Evolutionary conservation across 73 alveolate species (phyloP).

Genomic region (Uronychia binucleata): DNA sequence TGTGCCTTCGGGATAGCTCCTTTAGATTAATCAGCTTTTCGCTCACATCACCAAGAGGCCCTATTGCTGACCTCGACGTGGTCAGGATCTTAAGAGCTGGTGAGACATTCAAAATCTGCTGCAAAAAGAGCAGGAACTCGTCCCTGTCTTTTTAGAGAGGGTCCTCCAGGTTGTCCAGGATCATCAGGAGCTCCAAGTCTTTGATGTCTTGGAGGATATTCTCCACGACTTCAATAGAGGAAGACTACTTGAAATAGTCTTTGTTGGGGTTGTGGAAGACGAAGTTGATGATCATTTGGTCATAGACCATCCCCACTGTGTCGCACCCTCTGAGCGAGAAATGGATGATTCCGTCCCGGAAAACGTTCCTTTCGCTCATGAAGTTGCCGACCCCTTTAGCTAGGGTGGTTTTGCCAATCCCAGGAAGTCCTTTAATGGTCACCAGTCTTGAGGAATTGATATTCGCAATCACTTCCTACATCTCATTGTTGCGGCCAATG

Average conservation of each 20-base stretch:
- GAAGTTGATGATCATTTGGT: conserved; percentile 25
- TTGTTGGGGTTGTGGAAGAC: background rate
- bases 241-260: background rate
- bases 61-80: conserved; percentile 32
- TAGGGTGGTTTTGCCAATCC: conserved; percentile 63
- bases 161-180: conserved; percentile 46
- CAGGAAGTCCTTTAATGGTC: conserved; percentile 58
- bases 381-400: conserved; percentile 40
- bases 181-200: conserved; percentile 30
- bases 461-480: conserved; percentile 25
- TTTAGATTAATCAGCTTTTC: conserved; percentile 20
- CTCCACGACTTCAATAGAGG: conserved; percentile 7
- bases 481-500: conserved; percentile 53
- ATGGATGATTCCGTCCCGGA: conserved; percentile 45
- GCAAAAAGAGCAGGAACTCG: conserved; percentile 15
- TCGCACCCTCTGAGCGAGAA: conserved; percentile 46
- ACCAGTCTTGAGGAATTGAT: conserved; percentile 36
- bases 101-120: conserved; percentile 16
- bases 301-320: conserved; percentile 32
- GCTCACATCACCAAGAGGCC: conserved; percentile 27
- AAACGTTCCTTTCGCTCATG: conserved; percentile 34
- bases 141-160: conserved; percentile 32
- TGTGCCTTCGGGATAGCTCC: conserved; percentile 24
- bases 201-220: conserved; percentile 9
- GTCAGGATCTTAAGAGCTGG: conserved; percentile 22